phyloP scores from a whole-genome alignment of 768 basidiomycete genomes.

The Suillus weaverae region DNA sequence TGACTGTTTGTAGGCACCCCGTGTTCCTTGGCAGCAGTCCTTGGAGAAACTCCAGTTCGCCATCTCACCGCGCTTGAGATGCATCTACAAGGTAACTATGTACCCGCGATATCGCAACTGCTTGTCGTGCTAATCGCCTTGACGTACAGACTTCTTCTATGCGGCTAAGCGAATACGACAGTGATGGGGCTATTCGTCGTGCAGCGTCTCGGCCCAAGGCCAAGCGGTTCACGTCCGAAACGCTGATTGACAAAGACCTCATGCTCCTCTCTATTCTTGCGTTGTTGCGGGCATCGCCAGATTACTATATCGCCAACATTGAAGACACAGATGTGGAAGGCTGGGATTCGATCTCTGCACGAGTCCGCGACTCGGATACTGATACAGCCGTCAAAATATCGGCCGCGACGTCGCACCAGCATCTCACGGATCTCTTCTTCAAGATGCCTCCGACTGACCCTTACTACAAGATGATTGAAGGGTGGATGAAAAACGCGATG shows the following conservation, averaged over 20 bases:
- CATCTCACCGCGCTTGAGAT: conserved; percentile 49
- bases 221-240: conserved; percentile 55
- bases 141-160: conserved; percentile 45
- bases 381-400: conserved; percentile 69
- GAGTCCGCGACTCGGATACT: conserved; percentile 61
- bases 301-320: conserved; percentile 53
- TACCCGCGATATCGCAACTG: not conserved
- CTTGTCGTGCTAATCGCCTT: not conserved
- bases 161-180: conserved; percentile 62
- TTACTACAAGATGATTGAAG: conserved; percentile 35
- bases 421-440: conserved; percentile 45
- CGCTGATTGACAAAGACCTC: conserved; percentile 67
- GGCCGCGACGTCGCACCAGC: conserved; percentile 49
- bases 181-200: conserved; percentile 53
- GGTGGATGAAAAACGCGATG: conserved; percentile 50
- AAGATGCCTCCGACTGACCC: conserved; percentile 41
- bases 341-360: conserved; percentile 49
- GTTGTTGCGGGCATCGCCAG: conserved; percentile 59
- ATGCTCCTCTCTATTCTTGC: conserved; percentile 68
- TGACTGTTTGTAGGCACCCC: conserved; percentile 42
- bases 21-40: conserved; percentile 56
- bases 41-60: conserved; percentile 47
- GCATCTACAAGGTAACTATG: conserved; percentile 54
- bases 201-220: conserved; percentile 58
- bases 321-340: conserved; percentile 19